Base-by-base conservation (phyloP, 2,329 filamentous ascomycete genomes). In the Talaromyces albobiverticillius region DNA sequence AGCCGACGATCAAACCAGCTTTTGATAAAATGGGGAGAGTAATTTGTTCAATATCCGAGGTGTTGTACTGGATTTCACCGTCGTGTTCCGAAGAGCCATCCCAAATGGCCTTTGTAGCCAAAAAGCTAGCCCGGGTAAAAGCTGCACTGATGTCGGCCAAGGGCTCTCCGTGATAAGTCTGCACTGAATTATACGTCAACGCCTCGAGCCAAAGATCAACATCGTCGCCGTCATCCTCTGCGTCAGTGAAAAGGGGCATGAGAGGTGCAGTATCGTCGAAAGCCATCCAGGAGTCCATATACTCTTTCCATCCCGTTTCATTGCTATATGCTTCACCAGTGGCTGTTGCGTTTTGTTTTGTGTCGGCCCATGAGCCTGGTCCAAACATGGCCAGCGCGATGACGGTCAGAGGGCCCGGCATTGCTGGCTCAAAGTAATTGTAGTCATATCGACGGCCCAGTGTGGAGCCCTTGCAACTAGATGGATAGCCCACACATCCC, bases 361-460 rank as follows among this genome's bases (percentile, higher is more conserved):
- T 42, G 20, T 54, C 51, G 9, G 51, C 45, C n/a, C 31, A 54
- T 42, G 51, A 54, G 18, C 57, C 57, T 2, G 42, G 42, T n/a
- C 53, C 53, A 23, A 55, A 55, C 1, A 55, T 11, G 20, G 53
- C 53, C 14, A 62, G n/a, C 2, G 59, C 46, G 10, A 51, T 53
- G 10, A 49, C 51, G 18, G 56, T 43, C 4, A 60, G 47, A 2
- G 57, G 60, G 1, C 56, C 56, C 20, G 26, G 16, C 47, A 41
- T n/a, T 26, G 45, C 18, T 31, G 51, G 31, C 3, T 22, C 16
- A 16, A 16, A 25, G 25, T 7, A 18, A 26, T 32, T 6, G 25
- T n/a, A 20, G 5, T 6, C 26, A 29, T 29, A 5, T 29, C 26
- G 26, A 29, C 26, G 26, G 26, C 5, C 26, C 26, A 29, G 26